phyloP scores from a whole-genome alignment of 768 basidiomycete species.

The Rickenella mellea region DNA sequence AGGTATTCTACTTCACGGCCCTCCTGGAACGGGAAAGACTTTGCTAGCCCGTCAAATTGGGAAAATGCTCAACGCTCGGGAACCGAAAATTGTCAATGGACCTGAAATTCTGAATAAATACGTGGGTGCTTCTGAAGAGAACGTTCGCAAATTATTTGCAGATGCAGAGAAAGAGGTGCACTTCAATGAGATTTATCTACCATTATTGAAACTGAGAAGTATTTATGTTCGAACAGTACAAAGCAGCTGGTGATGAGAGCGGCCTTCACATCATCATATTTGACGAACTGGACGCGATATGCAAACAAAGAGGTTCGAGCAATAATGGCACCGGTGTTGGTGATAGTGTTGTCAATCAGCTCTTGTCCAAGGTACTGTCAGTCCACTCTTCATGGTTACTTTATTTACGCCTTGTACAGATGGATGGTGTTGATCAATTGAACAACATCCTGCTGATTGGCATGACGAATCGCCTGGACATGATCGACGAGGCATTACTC shows the following conservation, averaged over 20 bases:
- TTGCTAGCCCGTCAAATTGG: slow-evolving; percentile 97
- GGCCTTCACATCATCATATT: slow-evolving; percentile 99
- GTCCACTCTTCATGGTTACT: not conserved
- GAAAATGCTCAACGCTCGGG: slow-evolving; percentile 96
- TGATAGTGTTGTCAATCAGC: slow-evolving; percentile 98
- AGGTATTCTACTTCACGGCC: slow-evolving; percentile 93
- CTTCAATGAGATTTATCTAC: not conserved
- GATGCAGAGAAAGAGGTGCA: slow-evolving; percentile 94
- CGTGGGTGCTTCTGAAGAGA: slow-evolving; percentile 96
- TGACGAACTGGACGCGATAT: slow-evolving; percentile 96
- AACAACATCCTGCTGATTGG: slow-evolving; percentile 99
- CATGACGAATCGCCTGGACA: slow-evolving; percentile 97
- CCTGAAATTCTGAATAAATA: slow-evolving; percentile 97
- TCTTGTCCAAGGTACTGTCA: slow-evolving; percentile 77
- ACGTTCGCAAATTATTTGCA: slow-evolving; percentile 93
- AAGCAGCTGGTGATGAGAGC: slow-evolving; percentile 94
- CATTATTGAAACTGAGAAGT: too few relatives aligned
- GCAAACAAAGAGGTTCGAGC: slow-evolving; percentile 95
- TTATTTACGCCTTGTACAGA: slow-evolving; percentile 34
- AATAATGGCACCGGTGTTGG: slow-evolving; percentile 91
- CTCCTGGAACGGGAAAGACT: slow-evolving; percentile 98
- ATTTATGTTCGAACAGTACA: slow-evolving; percentile 49
- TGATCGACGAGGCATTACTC: slow-evolving; percentile 97
- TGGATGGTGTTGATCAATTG: slow-evolving; percentile 98
- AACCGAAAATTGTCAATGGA: slow-evolving; percentile 97